Percentiles rank a stretch among this genome's conserved stretches.
Evolutionary conservation across 1,139 yeast genomes (phyloP).

Genomic region (Diutina catenulata): DNA sequence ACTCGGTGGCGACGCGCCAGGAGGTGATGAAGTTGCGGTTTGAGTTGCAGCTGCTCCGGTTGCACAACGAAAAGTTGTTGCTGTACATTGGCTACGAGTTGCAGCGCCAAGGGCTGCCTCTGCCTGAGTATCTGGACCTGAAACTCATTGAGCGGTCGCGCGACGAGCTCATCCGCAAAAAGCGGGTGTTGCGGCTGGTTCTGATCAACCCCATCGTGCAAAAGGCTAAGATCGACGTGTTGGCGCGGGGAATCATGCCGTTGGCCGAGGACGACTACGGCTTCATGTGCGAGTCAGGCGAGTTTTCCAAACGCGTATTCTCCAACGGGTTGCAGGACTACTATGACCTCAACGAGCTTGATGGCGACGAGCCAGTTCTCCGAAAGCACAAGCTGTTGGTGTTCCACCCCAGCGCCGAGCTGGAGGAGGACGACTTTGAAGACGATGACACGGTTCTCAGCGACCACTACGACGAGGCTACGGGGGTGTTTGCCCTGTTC

Average conservation of each 20-base stretch:
- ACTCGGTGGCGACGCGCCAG: conserved; percentile 22
- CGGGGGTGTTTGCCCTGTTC: conserved; percentile 8
- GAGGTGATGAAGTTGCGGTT: conserved; percentile 42
- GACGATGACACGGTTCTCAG: conserved; percentile 7
- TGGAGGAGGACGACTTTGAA: conserved; percentile 6
- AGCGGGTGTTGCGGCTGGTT: conserved; percentile 32
- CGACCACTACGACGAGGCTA: conserved; percentile 11
- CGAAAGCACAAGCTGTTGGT: conserved; percentile 6
- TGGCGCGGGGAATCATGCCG: conserved; percentile 5
- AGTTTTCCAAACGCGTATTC: conserved; percentile 19
- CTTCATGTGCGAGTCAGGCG: conserved; percentile 21
- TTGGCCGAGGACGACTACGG: conserved; percentile 24
- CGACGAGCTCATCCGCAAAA: conserved; percentile 31
- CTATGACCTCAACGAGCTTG: conserved; percentile 12
- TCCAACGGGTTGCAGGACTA: conserved; percentile 20
- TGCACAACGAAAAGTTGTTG: conserved; percentile 44
- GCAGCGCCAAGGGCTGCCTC: no score
- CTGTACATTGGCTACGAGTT: conserved; percentile 48
- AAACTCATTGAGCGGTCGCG: conserved; percentile 35
- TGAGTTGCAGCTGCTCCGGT: conserved; percentile 40
- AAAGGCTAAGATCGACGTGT: not conserved
- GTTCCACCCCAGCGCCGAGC: not conserved
- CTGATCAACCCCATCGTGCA: conserved; percentile 27
- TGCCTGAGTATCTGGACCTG: conserved; percentile 41
- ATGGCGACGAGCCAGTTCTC: conserved; percentile 9